Base-by-base conservation (phyloP, 495 filamentous ascomycete genomes). In the Tuber indicum region DNA sequence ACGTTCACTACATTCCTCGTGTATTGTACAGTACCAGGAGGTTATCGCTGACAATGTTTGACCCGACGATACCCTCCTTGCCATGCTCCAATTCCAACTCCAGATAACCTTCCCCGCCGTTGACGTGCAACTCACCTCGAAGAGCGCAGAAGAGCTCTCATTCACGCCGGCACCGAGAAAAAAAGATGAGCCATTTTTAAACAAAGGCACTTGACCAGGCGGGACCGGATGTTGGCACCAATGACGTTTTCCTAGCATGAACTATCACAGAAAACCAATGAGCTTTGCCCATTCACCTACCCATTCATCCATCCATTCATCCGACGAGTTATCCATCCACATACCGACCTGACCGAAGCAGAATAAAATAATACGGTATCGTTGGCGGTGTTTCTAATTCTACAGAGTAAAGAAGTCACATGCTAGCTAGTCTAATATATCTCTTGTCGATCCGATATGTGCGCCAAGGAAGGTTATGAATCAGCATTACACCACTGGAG, bases 181-280 rank as follows among this genome's bases (percentile, higher is more conserved):
- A 32, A 32, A 66, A 36, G 12, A 66, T 66, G 58, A 66, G 58
- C 58, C 58, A 66, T 66, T 66, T 66, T 66, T 36, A 66, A 66
- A 66, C 26, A 36, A 17, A 66, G 12, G 14, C 58, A 66, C 58
- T 66, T 66, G 58, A 66, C 26, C 58, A 36, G 1, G 14, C 6
- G 26, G 58, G 26, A 66, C 58, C 58, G 58, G 58, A 36, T 66
- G 58, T 26, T 66, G 26, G 58, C 58, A 8, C 58, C 26, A 36
- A 66, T 66, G 58, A 66, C 58, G 58, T 66, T 32, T 62, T 52
- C 32, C 26, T 2, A 66, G 58, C 58, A 32, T 66, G 58, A 36
- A 66, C 58, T 36, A 66, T 36, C 58, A 66, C 26, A 66, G 36
- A 36, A 36, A 36, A 36, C 32, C 58, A 32, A 66, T 36, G 32